phyloP scores from a whole-genome alignment of 768 basidiomycete species.

The Cytidiella melzeri region DNA sequence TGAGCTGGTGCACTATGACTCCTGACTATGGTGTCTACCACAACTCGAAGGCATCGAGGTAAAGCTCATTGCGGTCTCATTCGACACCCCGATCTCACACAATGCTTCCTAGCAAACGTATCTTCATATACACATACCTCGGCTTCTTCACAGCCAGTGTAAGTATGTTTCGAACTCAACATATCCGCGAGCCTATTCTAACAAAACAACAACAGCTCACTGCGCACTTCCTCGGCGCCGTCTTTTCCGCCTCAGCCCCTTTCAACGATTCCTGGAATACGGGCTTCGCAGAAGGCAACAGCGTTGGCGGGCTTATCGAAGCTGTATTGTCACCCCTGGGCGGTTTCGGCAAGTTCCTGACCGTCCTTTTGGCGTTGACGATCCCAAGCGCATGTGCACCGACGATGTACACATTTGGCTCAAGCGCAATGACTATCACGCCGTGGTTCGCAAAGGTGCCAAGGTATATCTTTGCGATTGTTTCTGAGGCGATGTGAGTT shows the following conservation, averaged over 20 bases:
- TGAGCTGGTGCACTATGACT: slow-evolving; percentile 38
- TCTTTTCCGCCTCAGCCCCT: slow-evolving; percentile 37
- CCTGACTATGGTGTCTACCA: slow-evolving; percentile 48
- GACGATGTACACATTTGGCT: slow-evolving; percentile 51
- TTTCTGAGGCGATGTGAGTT: slow-evolving; percentile 40
- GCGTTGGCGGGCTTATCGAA: slow-evolving; percentile 38
- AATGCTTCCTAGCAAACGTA: slow-evolving; percentile 29
- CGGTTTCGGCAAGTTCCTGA: slow-evolving; percentile 41
- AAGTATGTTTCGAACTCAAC: slow-evolving; percentile 14
- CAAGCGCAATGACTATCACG: slow-evolving; percentile 37
- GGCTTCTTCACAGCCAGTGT: slow-evolving; percentile 39
- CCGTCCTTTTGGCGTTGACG: slow-evolving; percentile 45
- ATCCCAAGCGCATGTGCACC: slow-evolving; percentile 52
- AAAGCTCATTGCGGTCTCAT: no score
- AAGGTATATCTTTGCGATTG: slow-evolving; percentile 40
- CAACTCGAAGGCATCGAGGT: slow-evolving; percentile 26
- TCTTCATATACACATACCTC: slow-evolving; percentile 41
- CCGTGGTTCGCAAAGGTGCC: slow-evolving; percentile 32
- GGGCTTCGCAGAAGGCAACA: slow-evolving; percentile 33
- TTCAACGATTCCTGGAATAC: slow-evolving; percentile 33
- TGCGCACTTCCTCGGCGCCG: slow-evolving; percentile 38
- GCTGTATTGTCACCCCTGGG: slow-evolving; percentile 34
- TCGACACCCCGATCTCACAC: neutral
- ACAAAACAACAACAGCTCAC: slow-evolving; percentile 25
- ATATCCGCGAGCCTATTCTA: neutral